phyloP scores from a whole-genome alignment of 306 rosid species.

The Psophocarpus tetragonolobus region DNA sequence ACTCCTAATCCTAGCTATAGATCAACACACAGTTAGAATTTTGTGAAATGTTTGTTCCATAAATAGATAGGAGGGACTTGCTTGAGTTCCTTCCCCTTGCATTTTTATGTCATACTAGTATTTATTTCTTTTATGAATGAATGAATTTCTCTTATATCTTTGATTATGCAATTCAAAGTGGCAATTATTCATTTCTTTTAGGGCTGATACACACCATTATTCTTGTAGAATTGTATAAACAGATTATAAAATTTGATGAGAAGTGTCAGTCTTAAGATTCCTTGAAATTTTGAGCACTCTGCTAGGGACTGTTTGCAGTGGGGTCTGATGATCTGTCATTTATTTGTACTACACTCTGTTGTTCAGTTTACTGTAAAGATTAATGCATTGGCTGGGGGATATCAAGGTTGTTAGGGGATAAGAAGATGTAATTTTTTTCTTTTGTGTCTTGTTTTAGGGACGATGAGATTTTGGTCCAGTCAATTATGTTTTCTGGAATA shows the following conservation, averaged over 20 bases:
- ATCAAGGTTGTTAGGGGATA: background rate
- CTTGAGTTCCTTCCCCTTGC: background rate
- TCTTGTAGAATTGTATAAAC: background rate
- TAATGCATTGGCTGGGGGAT: background rate
- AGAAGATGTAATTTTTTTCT: slow-evolving; percentile 22
- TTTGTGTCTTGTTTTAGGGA: background rate
- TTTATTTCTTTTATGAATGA: background rate
- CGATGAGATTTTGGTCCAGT: background rate
- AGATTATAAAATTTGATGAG: background rate
- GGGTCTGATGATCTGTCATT: background rate
- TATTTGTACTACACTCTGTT: background rate
- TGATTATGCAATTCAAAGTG: background rate
- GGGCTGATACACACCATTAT: background rate
- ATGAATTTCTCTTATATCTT: background rate
- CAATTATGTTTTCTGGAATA: background rate
- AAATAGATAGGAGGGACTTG: background rate
- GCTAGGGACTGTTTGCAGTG: background rate
- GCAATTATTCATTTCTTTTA: background rate
- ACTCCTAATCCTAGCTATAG: background rate
- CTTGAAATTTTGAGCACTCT: background rate
- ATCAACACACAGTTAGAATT: background rate
- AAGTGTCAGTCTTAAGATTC: background rate
- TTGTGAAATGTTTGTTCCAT: background rate
- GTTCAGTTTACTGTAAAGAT: background rate
- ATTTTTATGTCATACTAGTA: background rate